Evolutionary conservation across 2,329 filamentous ascomycete genomes (phyloP).

Genomic region (Aspergillus carbonarius): DNA sequence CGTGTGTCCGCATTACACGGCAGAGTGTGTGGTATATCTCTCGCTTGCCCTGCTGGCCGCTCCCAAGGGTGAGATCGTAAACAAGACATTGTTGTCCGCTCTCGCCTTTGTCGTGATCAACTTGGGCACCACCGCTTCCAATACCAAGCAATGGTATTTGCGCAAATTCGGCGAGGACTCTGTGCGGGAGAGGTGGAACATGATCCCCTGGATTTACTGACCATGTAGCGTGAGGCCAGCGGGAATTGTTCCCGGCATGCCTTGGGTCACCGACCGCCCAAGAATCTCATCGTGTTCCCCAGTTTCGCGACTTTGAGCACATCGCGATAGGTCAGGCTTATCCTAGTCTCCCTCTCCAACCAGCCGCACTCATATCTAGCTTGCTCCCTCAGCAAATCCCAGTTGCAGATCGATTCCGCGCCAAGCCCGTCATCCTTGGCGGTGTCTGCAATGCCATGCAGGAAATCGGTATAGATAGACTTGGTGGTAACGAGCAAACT

Average conservation of each 20-base stretch:
- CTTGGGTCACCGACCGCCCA: conserved; percentile 31
- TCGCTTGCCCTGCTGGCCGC: conserved; percentile 73
- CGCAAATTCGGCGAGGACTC: conserved; percentile 68
- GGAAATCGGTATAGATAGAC: conserved; percentile 54
- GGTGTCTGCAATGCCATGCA: conserved; percentile 60
- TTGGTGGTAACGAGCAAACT: conserved; percentile 63
- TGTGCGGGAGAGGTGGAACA: conserved; percentile 66
- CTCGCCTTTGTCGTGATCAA: conserved; percentile 74
- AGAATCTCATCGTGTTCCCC: conserved; percentile 64
- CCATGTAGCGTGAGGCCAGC: conserved; percentile 2
- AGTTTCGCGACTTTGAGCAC: conserved; percentile 78
- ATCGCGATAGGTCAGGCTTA: conserved; percentile 72
- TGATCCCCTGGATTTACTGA: conserved; percentile 62
- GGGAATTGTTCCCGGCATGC: background rate
- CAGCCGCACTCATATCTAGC: conserved; percentile 39
- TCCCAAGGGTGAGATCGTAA: conserved; percentile 64
- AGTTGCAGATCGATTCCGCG: conserved; percentile 54
- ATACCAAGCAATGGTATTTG: conserved; percentile 76
- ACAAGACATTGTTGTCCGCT: conserved; percentile 70
- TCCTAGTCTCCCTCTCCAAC: conserved; percentile 52
- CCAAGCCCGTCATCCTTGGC: conserved; percentile 65
- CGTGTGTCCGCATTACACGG: conserved; percentile 87
- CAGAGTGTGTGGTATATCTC: conserved; percentile 81
- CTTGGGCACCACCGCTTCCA: conserved; percentile 75
- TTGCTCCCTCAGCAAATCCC: conserved; percentile 52